Evolutionary conservation across 768 basidiomycete genomes (phyloP).

Genomic region (Chlorophyllum brunneum): DNA sequence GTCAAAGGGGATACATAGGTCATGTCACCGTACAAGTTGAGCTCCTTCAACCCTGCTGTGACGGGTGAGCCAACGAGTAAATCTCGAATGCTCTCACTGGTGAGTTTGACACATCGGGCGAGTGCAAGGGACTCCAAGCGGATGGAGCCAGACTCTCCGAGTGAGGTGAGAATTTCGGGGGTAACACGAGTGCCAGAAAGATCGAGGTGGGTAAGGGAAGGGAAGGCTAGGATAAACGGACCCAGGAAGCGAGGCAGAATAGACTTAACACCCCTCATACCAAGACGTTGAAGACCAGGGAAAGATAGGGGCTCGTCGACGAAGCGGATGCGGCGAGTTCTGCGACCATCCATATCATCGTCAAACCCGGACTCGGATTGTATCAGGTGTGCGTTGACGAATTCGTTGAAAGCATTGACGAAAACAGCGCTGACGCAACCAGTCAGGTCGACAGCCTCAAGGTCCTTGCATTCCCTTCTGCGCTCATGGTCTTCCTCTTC

Average conservation of each 20-base stretch:
- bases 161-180: slow-evolving; percentile 65
- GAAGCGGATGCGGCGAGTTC: slow-evolving; percentile 29
- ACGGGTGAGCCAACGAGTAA: slow-evolving; percentile 71
- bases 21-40: slow-evolving; percentile 87
- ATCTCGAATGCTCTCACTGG: slow-evolving; percentile 69
- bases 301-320: slow-evolving; percentile 55
- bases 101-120: slow-evolving; percentile 81
- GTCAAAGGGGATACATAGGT: slow-evolving; percentile 76
- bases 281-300: slow-evolving; percentile 71
- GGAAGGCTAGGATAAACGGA: slow-evolving; percentile 77
- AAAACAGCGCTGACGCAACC: slow-evolving; percentile 94
- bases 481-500: slow-evolving; percentile 80
- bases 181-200: slow-evolving; percentile 84
- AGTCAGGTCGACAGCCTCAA: slow-evolving; percentile 90
- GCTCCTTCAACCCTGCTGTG: slow-evolving; percentile 59
- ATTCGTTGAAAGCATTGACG: slow-evolving; percentile 79
- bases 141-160: slow-evolving; percentile 62
- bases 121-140: slow-evolving; percentile 77
- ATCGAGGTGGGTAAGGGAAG: slow-evolving; percentile 85
- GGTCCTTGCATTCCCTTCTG: slow-evolving; percentile 65
- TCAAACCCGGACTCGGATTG: slow-evolving; percentile 39
- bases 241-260: slow-evolving; percentile 64
- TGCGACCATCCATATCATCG: slow-evolving; percentile 33
- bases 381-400: slow-evolving; percentile 66
- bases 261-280: slow-evolving; percentile 79